phyloP scores from a whole-genome alignment of 805 yeast genomes.

The Blastobotrys robertii region DNA sequence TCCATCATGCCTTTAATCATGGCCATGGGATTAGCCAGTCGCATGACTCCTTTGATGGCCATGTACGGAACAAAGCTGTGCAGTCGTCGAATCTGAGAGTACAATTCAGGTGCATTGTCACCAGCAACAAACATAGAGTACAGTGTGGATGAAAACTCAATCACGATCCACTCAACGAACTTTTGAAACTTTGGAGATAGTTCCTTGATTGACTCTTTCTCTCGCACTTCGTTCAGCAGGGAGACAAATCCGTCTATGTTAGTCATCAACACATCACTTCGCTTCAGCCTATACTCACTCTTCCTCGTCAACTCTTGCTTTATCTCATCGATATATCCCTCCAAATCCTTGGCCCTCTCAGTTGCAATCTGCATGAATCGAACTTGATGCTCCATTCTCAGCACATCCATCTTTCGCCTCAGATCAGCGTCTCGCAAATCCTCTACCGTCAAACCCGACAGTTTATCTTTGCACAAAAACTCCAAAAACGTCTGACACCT shows the following conservation, averaged over 20 bases:
- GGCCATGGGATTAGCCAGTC: slow-evolving; percentile 79
- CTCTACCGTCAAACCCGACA: slow-evolving; percentile 29
- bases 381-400: slow-evolving; percentile 50
- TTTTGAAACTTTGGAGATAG: slow-evolving; percentile 59
- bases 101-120: slow-evolving; percentile 71
- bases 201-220: slow-evolving; percentile 40
- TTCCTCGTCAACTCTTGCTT: slow-evolving; percentile 43
- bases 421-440: slow-evolving; percentile 48
- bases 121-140: slow-evolving; percentile 73
- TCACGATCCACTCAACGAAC: slow-evolving; percentile 71
- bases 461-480: slow-evolving; percentile 40
- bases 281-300: no score
- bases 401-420: slow-evolving; percentile 54
- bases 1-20: slow-evolving; percentile 74
- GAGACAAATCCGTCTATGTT: slow-evolving; percentile 51
- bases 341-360: slow-evolving; percentile 44
- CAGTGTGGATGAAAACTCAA: slow-evolving; percentile 75
- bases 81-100: slow-evolving; percentile 57
- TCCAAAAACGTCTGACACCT: slow-evolving; percentile 40
- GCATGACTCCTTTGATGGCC: slow-evolving; percentile 63
- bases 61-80: slow-evolving; percentile 76
- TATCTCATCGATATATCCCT: slow-evolving; percentile 48
- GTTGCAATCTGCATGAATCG: slow-evolving; percentile 65
- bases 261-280: no score
- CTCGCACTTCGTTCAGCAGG: slow-evolving; percentile 58